Evolutionary conservation across 768 basidiomycete species (phyloP).

Genomic region (Lactarius quietus): DNA sequence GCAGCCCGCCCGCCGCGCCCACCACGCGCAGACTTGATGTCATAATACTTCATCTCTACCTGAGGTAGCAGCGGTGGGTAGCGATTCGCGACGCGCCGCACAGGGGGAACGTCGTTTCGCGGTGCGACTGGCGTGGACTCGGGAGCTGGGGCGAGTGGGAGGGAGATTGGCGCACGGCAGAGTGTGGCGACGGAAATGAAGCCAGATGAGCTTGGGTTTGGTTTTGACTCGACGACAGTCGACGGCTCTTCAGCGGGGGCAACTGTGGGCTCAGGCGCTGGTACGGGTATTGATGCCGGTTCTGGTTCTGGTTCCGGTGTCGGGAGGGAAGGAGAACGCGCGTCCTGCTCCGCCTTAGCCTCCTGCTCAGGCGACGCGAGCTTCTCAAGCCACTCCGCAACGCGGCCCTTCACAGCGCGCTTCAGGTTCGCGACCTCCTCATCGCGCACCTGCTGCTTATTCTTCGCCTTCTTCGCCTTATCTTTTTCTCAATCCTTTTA

Average conservation of each 20-base stretch:
- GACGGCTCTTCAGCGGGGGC: too few species aligned
- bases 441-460: constrained; percentile 29
- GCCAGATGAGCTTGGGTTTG: constrained; percentile 71
- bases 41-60: constrained; percentile 62
- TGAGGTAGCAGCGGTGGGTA: constrained; percentile 25
- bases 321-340: not conserved
- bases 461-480: constrained; percentile 28
- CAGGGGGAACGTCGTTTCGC: not conserved
- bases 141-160: constrained; percentile 2
- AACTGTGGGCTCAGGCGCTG: not conserved
- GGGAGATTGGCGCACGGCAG: constrained; percentile 30
- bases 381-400: constrained; percentile 74
- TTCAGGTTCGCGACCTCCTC: constrained; percentile 39
- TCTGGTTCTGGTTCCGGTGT: not conserved
- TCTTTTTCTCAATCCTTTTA: constrained; percentile 27
- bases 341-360: not conserved
- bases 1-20: constrained; percentile 73
- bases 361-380: constrained; percentile 49
- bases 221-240: constrained; percentile 27
- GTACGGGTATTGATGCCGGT: too few species aligned
- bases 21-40: constrained; percentile 74
- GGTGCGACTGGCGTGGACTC: not conserved
- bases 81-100: not conserved
- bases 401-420: constrained; percentile 59
- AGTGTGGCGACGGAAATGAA: constrained; percentile 64